Evolutionary conservation across 1,284 basidiomycete species (phyloP).

Genomic region (Fistulinella cinereoalba): DNA sequence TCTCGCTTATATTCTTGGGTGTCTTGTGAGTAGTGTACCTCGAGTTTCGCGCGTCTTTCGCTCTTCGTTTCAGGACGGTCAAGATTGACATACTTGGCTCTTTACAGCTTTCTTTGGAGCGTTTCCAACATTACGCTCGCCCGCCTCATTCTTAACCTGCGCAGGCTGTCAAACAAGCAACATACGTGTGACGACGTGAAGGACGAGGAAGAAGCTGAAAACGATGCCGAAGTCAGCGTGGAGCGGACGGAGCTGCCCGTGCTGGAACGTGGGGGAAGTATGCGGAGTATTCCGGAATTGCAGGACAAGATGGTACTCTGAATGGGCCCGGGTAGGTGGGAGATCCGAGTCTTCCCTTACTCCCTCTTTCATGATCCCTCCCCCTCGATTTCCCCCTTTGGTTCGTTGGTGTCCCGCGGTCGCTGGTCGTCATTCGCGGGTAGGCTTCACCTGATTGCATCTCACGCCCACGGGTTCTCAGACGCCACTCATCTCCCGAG

Average conservation of each 20-base stretch:
- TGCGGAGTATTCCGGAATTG: background rate
- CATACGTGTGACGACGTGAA: background rate
- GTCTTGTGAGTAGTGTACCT: slow-evolving; percentile 24
- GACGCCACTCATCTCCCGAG: too few species aligned
- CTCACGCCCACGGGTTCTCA: too few species aligned
- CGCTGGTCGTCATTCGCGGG: too few species aligned
- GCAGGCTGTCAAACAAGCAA: slow-evolving; percentile 19
- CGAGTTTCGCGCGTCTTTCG: background rate
- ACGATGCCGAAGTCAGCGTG: background rate
- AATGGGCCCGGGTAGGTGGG: background rate
- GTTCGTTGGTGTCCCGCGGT: too few species aligned
- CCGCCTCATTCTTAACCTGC: slow-evolving; percentile 39
- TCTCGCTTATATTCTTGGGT: slow-evolving; percentile 26
- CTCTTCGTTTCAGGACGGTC: slow-evolving; percentile 2
- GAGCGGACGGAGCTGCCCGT: slow-evolving; percentile 10
- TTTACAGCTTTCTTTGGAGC: slow-evolving; percentile 41
- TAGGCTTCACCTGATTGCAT: too few species aligned
- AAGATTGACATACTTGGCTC: background rate
- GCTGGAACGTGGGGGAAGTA: background rate
- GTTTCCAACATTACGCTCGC: slow-evolving; percentile 37
- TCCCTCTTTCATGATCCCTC: background rate
- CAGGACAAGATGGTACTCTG: background rate
- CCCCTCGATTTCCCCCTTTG: too few species aligned
- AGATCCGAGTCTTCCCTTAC: background rate
- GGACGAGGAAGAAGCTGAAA: background rate